These are phyloP conservation scores for Aegilops umbellulata DNA, from an alignment of 176 grass and related monocot species.

Conservation along the genomic window DNA sequence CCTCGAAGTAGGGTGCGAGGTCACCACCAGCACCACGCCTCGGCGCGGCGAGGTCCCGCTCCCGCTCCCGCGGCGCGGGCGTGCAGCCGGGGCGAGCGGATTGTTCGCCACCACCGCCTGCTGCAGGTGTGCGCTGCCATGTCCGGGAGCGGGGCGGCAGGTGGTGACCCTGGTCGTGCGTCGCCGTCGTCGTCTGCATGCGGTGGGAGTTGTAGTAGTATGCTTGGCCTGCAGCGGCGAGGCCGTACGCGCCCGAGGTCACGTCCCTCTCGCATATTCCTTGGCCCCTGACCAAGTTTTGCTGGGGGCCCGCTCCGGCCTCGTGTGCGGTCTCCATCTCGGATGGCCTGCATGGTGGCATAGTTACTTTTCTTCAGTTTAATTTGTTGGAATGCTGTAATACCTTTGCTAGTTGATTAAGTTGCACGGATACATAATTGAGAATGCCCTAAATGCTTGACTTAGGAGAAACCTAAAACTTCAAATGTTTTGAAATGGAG, in stretches of 20 bases:
- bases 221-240: background rate
- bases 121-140: background rate
- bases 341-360: background rate
- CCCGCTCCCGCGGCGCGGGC: background rate
- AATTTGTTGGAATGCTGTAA: background rate
- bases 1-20: background rate
- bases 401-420: background rate
- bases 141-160: conserved; percentile 4
- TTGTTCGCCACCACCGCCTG: conserved; percentile 10
- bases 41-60: background rate
- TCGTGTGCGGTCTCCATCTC: conserved; percentile 12
- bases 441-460: no score
- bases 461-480: no score
- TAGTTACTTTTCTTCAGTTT: background rate
- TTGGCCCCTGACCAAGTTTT: conserved; percentile 9
- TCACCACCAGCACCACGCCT: background rate
- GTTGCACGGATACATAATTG: background rate
- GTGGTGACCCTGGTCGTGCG: background rate
- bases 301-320: background rate
- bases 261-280: conserved; percentile 26
- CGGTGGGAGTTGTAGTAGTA: background rate
- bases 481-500: no score
- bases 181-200: background rate
- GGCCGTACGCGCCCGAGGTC: conserved; percentile 3
- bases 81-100: background rate